These are phyloP conservation scores for Phlegmacium glaucopus DNA, from an alignment of 768 basidiomycete species.

Conservation along the genomic window DNA sequence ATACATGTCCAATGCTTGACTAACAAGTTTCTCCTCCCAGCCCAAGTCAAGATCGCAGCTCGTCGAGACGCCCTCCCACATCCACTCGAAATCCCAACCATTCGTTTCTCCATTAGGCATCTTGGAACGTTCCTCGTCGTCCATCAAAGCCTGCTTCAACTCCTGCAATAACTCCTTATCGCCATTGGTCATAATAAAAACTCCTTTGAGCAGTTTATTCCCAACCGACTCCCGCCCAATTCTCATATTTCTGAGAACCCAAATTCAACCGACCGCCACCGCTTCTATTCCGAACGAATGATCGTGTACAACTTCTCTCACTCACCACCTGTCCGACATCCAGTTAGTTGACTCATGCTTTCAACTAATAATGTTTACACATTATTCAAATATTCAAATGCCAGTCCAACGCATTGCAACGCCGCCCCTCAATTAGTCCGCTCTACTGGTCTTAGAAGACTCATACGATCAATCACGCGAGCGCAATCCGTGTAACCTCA, in stretches of 20 bases:
- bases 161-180: slow-evolving; percentile 44
- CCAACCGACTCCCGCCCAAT: neutral
- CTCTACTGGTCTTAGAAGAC: too few relatives aligned
- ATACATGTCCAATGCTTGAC: slow-evolving; percentile 53
- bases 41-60: slow-evolving; percentile 43
- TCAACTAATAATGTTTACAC: too few relatives aligned
- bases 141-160: slow-evolving; percentile 12
- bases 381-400: too few relatives aligned
- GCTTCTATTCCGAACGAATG: slow-evolving; percentile 11
- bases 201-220: slow-evolving; percentile 30
- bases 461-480: too few relatives aligned
- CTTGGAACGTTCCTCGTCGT: slow-evolving; percentile 5
- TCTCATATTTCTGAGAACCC: neutral
- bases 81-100: slow-evolving; percentile 9
- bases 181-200: slow-evolving; percentile 70
- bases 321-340: slow-evolving; percentile 44
- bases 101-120: neutral
- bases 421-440: too few relatives aligned
- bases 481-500: too few relatives aligned
- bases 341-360: too few relatives aligned
- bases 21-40: slow-evolving; percentile 43
- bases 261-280: neutral
- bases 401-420: too few relatives aligned
- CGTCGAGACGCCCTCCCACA: slow-evolving; percentile 41
- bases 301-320: slow-evolving; percentile 28